Base-by-base conservation (phyloP, 1,284 basidiomycete species). In the Wallemia ichthyophaga region DNA sequence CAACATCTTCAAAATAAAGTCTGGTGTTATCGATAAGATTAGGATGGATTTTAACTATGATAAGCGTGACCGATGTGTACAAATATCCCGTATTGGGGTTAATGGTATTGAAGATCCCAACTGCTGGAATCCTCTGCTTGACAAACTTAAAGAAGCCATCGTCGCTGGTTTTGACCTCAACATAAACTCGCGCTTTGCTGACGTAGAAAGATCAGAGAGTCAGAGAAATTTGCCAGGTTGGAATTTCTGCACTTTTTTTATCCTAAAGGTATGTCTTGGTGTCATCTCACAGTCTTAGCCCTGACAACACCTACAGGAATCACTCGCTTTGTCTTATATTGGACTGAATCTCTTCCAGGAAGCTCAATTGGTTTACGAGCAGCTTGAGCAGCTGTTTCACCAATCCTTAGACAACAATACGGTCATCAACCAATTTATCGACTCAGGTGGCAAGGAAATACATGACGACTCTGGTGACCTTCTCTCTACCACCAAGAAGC, bases 221-320 rank as follows among this genome's bases (percentile, higher is more conserved):
- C 85, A 92, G 67, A 75, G 83, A 60, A 76, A 81, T 62, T 83
- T 87, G 76, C 83, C 85, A 1, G 89, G 88, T 1, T 95, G 91
- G 91, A 91, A 94, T 68, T 95, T 92, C 67, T 89, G 87, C 68
- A 88, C 83, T 0, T 96, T 91, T 74, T 94, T 95, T 69, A 79
- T 89, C 32, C 73, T 91, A 26, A 95, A 95, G 78, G 89, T 86
- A 27, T 27, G 69, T 56, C 28, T 57, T 58, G 25, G 60, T 21
- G 1, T 25, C 23, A 27, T 2, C 24, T 62, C 57, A 61, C 58
- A 61, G 59, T 25, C n/a, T n/a, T n/a, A n/a, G n/a, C n/a, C n/a
- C n/a, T n/a, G n/a, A n/a, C n/a, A n/a, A n/a, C n/a, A n/a, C n/a
- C 59, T 58, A 32, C 60, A 95, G 86, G 94, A 96, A 79, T 88